Conservation (phyloP, 129 eudicot species). For the Smallanthus sonchifolius region DNA sequence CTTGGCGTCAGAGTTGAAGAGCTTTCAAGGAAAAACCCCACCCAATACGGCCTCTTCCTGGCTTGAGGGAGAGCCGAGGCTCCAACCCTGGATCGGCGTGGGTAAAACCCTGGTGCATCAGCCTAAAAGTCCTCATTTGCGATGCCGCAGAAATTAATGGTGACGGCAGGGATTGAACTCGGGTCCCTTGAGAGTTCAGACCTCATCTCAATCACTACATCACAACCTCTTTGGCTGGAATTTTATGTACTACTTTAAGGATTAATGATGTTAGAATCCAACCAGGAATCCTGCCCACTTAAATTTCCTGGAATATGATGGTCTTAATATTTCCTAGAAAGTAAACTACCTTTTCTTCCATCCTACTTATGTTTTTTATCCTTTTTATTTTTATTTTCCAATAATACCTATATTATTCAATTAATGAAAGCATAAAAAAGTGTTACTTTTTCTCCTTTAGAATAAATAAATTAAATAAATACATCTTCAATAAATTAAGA, state of each 20-base stretch:
- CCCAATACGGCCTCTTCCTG: too few relatives aligned
- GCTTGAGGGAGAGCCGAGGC: too few relatives aligned
- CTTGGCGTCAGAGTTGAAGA: too few relatives aligned
- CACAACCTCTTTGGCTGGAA: too few relatives aligned
- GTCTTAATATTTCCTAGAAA: conserved; percentile 32
- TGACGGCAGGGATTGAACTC: too few relatives aligned
- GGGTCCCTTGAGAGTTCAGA: too few relatives aligned
- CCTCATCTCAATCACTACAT: too few relatives aligned
- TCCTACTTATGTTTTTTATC: conserved; percentile 21
- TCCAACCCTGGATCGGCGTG: too few relatives aligned
- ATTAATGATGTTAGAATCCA: conserved; percentile 42
- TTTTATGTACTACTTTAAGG: not conserved
- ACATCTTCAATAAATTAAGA: not conserved
- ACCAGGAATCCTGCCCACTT: conserved; percentile 62
- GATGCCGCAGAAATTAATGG: too few relatives aligned
- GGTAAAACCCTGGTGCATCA: too few relatives aligned
- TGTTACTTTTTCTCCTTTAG: conserved; percentile 14
- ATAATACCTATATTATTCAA: not conserved
- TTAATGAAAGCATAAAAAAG: conserved; percentile 5
- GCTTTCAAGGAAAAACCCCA: too few relatives aligned
- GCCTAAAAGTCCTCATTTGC: too few relatives aligned
- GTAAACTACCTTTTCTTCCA: conserved; percentile 34
- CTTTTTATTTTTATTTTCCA: not conserved
- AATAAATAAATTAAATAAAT: not conserved
- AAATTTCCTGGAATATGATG: conserved; percentile 42